Evolutionary conservation across 495 filamentous ascomycete species (phyloP), one percentile per base, ranked within the genome.

Genomic region (Lasiosphaeria ovina): DNA sequence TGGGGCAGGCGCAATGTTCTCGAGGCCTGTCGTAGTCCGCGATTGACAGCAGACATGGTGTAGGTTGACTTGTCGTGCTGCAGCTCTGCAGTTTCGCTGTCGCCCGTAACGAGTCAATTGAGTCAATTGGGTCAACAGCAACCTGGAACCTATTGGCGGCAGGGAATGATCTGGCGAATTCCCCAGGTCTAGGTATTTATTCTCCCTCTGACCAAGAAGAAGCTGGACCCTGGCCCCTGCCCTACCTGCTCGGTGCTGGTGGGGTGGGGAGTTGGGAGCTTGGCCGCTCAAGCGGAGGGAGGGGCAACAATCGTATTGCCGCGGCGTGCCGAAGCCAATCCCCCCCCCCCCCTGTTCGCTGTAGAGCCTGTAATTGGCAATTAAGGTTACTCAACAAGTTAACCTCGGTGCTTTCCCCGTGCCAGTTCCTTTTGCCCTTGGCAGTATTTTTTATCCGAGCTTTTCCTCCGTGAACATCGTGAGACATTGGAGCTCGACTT

Each of bases 1-100:
- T 60, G 62, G 44, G 56, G 44, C 40, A 64, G 58, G 60, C 64
- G 66, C 66, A 71, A 60, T 40, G 64, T 59, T 65, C 60, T 67
- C 36, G 69, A 67, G 50, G 69, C 69, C 66, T 67, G 67, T 57
- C 69, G 66, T 49, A 71, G 24, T 48, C 69, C 67, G 55, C 69
- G 69, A 54, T 69, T 69, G 62, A 64, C 64, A 57, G 69, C 66
- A 65, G 69, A 71, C 64, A 69, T 69, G 59, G 40, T 68, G 10
- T 32, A 12, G 47, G 35, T 55, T 24, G 24, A 24, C 24, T 24
- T 24, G 24, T 24, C 24, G 24, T 24, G 24, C 24, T 24, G 24
- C 24, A 24, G 24, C 24, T 24, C 24, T 24, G 24, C 24, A 24
- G 24, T 24, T 24, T 2, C 24, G 24, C 24, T 24, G 24, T 24